A percentile compares a stretch with the other conserved stretches of the same genome.
phyloP scores from a whole-genome alignment of 495 filamentous ascomycete species.

The Corynascus novoguineensis region DNA sequence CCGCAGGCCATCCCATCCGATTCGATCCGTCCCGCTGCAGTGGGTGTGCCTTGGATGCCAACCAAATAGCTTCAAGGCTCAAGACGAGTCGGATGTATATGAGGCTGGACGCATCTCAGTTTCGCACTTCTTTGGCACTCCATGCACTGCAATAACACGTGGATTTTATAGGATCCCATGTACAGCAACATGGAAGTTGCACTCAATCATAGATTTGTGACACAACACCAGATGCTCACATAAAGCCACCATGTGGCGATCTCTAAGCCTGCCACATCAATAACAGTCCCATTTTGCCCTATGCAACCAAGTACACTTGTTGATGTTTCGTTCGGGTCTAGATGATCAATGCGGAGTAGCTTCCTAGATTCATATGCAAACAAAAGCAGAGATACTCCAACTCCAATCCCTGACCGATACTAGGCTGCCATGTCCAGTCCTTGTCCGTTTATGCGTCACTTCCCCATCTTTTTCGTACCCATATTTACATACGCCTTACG shows the following conservation, averaged over 20 bases:
- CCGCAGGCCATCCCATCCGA: neutral
- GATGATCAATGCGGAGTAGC: neutral
- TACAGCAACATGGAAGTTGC: neutral
- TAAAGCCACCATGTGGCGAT: slow-evolving; percentile 6
- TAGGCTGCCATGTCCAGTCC: neutral
- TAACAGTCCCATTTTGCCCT: too few relatives aligned
- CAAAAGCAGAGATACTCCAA: neutral
- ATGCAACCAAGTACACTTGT: neutral
- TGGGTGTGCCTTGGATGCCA: neutral
- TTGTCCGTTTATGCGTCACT: neutral
- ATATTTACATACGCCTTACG: neutral
- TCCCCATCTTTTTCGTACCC: neutral
- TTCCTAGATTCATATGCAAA: neutral
- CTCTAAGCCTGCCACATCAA: slow-evolving; percentile 18
- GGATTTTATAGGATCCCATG: neutral
- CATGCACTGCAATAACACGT: neutral
- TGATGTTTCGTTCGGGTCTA: neutral
- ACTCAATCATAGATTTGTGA: neutral
- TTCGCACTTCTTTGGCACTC: neutral
- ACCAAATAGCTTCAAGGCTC: neutral
- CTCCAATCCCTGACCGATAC: neutral
- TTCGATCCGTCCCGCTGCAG: neutral
- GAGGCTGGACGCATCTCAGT: neutral
- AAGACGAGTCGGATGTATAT: neutral
- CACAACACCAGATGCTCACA: neutral